Base-by-base conservation (phyloP, 345 rosid genomes). In the Euphorbia lathyris region DNA sequence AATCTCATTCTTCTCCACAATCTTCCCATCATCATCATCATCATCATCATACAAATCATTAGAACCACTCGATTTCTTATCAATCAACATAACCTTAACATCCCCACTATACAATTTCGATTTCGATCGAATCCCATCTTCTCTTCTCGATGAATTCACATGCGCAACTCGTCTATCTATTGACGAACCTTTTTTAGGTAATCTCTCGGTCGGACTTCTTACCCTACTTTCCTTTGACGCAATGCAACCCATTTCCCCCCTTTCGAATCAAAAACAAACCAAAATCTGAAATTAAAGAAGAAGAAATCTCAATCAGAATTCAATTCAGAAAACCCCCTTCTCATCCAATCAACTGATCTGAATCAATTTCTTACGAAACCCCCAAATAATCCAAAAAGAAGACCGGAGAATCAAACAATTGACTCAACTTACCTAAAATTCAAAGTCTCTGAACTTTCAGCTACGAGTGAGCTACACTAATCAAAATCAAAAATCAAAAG, bases 181-280 rank as follows among this genome's bases (percentile, higher is more conserved):
- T 36, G 87, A 69, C 36, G n/a, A n/a, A n/a, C 83, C 86, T 78
- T 83, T 89, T 57, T 87, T 65, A 11, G 84, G 66, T 20, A 70
- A 62, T 75, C 83, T 78, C 75, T 75, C 88, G 65, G 65, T 83
- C 32, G 89, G 84, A 72, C 83, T 81, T 36, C 77, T 81, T 19
- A 66, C 69, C 58, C 80, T 74, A 57, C 71, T 79, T 1, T 86
- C 82, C 83, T 94, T 94, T 0, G 97, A 88, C 76, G 83, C 71
- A 69, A 88, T 76, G 65, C 97, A 89, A 76, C 98, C 98, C 98
- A 94, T 94, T 34, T 66, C 57, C 23, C 65, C 12, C 38, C 45
- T 62, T 45, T 9, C 7, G 19, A 42, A 43, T 83, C 67, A 5
- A 62, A 55, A 74, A 34, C 56, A 43, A 58, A 56, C 47, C 71